phyloP scores from a whole-genome alignment of 352 stramenopile species.

The Phytopythium aichiense region DNA sequence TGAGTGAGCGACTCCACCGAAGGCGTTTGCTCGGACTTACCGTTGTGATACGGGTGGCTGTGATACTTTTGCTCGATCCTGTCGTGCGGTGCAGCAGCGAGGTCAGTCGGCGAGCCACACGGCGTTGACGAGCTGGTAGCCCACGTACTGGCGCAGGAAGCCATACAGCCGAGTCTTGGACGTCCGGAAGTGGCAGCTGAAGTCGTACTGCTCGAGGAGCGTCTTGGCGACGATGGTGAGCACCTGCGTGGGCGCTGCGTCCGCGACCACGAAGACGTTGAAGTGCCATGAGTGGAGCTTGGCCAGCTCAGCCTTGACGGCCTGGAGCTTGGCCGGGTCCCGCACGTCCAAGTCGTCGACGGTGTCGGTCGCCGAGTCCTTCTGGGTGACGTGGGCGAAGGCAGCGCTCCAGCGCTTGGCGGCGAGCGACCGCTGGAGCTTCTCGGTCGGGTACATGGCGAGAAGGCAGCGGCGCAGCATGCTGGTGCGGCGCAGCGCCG shows the following conservation, averaged over 20 bases:
- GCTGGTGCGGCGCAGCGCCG: constrained; percentile 62
- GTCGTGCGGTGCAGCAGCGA: neutral
- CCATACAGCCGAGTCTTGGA: constrained; percentile 43
- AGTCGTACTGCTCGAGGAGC: constrained; percentile 67
- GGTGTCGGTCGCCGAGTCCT: constrained; percentile 9
- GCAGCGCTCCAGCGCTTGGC: constrained; percentile 35
- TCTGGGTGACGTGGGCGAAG: constrained; percentile 31
- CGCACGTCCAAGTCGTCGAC: constrained; percentile 26
- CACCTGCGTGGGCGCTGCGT: constrained; percentile 47
- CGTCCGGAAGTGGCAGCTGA: constrained; percentile 58
- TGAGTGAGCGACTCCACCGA: neutral
- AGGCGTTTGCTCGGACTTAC: constrained; percentile 13
- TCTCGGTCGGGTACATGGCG: constrained; percentile 61
- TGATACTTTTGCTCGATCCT: constrained; percentile 65
- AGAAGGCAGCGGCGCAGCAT: constrained; percentile 67
- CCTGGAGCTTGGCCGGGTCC: constrained; percentile 34
- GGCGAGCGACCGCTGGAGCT: constrained; percentile 19
- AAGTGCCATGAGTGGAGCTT: constrained; percentile 68
- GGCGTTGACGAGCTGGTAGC: neutral
- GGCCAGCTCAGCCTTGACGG: constrained; percentile 48
- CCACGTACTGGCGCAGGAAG: constrained; percentile 61
- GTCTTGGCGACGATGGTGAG: constrained; percentile 73
- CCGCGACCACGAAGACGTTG: constrained; percentile 55
- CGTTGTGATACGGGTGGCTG: constrained; percentile 83
- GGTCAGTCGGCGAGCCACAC: neutral